Evolutionary conservation across 345 rosid genomes (phyloP).

Genomic region (Arabidopsis suecica): DNA sequence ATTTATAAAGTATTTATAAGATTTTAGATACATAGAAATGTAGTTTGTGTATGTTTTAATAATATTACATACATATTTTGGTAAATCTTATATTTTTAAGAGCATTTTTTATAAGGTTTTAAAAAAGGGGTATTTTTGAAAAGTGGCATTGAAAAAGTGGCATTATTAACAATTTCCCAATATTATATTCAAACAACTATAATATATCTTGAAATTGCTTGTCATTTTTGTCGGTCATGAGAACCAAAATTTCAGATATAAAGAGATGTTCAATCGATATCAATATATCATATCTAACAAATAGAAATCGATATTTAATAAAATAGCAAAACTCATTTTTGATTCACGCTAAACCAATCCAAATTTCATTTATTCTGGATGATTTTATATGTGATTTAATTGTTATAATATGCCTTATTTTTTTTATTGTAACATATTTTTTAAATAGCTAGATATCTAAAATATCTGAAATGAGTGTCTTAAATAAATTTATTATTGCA

Average conservation of each 20-base stretch:
- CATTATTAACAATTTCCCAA: too few species aligned
- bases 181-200: background rate
- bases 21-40: too few species aligned
- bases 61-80: too few species aligned
- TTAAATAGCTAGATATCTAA: background rate
- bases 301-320: background rate
- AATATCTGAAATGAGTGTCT: background rate
- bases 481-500: background rate
- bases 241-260: constrained; percentile 24
- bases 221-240: constrained; percentile 28
- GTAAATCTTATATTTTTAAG: too few species aligned
- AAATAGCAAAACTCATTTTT: background rate
- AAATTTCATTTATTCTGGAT: background rate
- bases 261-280: constrained; percentile 10
- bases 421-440: background rate
- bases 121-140: too few species aligned
- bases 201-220: background rate
- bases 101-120: too few species aligned
- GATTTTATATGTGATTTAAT: background rate
- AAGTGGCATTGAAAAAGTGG: too few species aligned
- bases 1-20: too few species aligned
- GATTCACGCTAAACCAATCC: background rate
- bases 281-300: background rate
- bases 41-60: too few species aligned
- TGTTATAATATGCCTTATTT: background rate